Evolutionary conservation across 78 protist genomes (phyloP).

Genomic region (Diacronema lutheri): DNA sequence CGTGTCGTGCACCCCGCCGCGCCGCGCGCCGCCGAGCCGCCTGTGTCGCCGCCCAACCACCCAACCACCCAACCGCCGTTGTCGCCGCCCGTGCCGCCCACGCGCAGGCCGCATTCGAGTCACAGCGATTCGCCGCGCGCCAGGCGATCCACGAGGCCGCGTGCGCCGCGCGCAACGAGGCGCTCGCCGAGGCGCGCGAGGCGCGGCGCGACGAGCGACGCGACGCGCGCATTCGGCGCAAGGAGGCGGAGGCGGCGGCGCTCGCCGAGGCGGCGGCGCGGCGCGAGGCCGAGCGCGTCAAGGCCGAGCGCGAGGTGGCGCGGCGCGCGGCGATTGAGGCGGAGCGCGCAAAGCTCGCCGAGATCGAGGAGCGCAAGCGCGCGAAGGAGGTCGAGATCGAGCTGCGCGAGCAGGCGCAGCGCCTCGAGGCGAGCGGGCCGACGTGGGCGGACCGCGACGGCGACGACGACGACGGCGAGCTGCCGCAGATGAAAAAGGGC

Average conservation of each 20-base stretch:
- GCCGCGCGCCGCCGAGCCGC: conserved; percentile 14
- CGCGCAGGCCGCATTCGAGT: background rate
- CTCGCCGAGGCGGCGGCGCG: background rate
- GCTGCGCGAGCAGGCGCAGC: background rate
- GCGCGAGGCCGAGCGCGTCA: background rate
- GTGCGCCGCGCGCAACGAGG: background rate
- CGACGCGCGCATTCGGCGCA: background rate
- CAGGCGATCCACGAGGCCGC: background rate
- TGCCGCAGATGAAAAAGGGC: background rate
- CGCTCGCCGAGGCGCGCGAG: background rate
- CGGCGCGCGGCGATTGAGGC: background rate
- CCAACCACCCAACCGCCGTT: background rate
- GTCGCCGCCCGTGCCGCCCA: background rate
- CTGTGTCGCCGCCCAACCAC: background rate
- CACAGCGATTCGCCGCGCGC: background rate
- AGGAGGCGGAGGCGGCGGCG: background rate
- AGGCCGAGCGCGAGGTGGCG: background rate
- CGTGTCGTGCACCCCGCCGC: background rate
- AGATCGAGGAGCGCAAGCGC: too few relatives aligned
- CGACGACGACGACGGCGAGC: conserved; percentile 4
- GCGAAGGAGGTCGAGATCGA: background rate
- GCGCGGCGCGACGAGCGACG: background rate
- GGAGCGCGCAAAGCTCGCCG: too few relatives aligned
- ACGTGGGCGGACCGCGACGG: background rate
- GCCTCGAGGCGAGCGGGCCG: background rate